Percentiles rank a stretch among this genome's conserved stretches.
Evolutionary conservation across 2,329 filamentous ascomycete genomes (phyloP).

Genomic region (Davidsoniella australis): DNA sequence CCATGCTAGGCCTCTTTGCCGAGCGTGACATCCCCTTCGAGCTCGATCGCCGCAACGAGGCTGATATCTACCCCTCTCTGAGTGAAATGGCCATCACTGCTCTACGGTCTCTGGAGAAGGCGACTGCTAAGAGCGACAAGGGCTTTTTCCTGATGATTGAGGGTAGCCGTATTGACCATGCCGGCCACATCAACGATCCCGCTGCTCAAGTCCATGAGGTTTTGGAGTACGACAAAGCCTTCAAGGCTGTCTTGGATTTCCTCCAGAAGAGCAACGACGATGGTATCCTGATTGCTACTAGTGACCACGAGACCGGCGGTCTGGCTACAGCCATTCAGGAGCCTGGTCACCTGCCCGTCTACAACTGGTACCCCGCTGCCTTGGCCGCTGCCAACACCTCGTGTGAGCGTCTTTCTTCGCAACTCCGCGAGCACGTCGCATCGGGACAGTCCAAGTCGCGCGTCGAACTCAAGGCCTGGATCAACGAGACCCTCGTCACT

Average conservation of each 20-base stretch:
- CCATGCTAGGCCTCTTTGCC: constrained; percentile 75
- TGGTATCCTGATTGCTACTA: constrained; percentile 73
- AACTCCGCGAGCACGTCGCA: constrained; percentile 44
- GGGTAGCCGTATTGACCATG: constrained; percentile 89
- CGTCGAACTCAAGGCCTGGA: constrained; percentile 39
- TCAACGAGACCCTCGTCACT: constrained; percentile 49
- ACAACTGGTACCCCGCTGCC: constrained; percentile 66
- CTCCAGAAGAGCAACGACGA: constrained; percentile 55
- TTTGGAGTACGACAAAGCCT: constrained; percentile 81
- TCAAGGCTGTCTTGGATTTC: constrained; percentile 71
- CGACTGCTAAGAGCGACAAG: constrained; percentile 67
- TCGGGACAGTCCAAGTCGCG: constrained; percentile 18
- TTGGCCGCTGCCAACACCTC: constrained; percentile 64
- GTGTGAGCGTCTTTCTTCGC: constrained; percentile 49
- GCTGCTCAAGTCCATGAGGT: constrained; percentile 81
- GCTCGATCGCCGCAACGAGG: constrained; percentile 66
- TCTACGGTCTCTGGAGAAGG: constrained; percentile 59
- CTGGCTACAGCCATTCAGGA: constrained; percentile 60
- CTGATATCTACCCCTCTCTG: constrained; percentile 69
- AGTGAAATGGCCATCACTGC: constrained; percentile 83
- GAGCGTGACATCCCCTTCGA: constrained; percentile 76
- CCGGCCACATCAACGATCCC: constrained; percentile 71
- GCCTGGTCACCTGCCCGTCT: constrained; percentile 35
- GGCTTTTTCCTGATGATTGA: constrained; percentile 99
- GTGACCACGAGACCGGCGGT: constrained; percentile 92